Evolutionary conservation across 2,329 filamentous ascomycete species (phyloP).

Genomic region (Cladophialophora exuberans): DNA sequence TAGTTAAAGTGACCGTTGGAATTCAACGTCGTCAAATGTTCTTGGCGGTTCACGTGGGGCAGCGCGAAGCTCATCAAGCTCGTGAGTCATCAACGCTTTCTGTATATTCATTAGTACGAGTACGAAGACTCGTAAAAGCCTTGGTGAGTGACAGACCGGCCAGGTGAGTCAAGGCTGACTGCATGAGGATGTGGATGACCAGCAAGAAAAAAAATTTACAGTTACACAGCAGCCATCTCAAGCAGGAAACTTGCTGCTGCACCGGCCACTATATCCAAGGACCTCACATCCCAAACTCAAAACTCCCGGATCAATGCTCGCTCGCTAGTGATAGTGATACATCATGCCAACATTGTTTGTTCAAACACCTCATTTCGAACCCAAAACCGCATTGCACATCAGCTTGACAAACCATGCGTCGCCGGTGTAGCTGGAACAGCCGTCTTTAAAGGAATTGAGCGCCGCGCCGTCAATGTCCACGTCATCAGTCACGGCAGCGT

Average conservation of each 20-base stretch:
- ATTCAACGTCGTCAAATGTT: too few relatives aligned
- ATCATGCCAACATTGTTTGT: neutral
- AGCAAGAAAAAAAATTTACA: neutral
- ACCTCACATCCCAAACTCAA: neutral
- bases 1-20: too few relatives aligned
- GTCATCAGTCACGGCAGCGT: slow-evolving; percentile 1
- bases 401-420: slow-evolving; percentile 18
- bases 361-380: neutral
- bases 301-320: slow-evolving; percentile 21
- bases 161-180: too few relatives aligned
- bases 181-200: too few relatives aligned
- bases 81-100: too few relatives aligned
- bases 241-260: too few relatives aligned
- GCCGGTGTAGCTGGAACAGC: slow-evolving; percentile 13
- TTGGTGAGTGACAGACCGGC: too few relatives aligned
- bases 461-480: slow-evolving; percentile 4
- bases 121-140: too few relatives aligned
- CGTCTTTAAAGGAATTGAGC: slow-evolving; percentile 13
- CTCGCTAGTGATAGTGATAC: slow-evolving; percentile 22
- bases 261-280: neutral
- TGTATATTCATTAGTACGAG: too few relatives aligned
- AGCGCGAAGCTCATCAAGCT: too few relatives aligned
- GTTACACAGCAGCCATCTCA: too few relatives aligned
- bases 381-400: slow-evolving; percentile 14
- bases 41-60: too few relatives aligned